Percentiles rank a stretch among this genome's conserved stretches.
Evolutionary conservation across 495 filamentous ascomycete genomes (phyloP).

Genomic region (Geoglossum glabrum): DNA sequence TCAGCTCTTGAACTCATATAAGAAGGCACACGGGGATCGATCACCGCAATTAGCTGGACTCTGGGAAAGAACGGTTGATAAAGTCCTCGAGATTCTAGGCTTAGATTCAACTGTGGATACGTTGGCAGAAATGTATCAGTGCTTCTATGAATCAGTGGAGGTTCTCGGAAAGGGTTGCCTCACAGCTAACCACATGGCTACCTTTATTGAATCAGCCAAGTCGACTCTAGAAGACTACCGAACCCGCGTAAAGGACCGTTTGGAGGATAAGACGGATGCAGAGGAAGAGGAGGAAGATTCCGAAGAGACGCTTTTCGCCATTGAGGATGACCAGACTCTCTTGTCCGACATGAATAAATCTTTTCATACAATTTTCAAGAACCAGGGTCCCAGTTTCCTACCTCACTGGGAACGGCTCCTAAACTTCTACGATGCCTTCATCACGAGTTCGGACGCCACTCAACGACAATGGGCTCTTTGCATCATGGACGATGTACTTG

Average conservation of each 20-base stretch:
- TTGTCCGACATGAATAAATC: constrained; percentile 99
- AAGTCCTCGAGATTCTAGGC: constrained; percentile 83
- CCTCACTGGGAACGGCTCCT: constrained; percentile 70
- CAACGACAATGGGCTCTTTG: constrained; percentile 97
- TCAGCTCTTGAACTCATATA: constrained; percentile 83
- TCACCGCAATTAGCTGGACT: constrained; percentile 56
- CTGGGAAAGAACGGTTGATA: constrained; percentile 73
- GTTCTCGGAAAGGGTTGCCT: constrained; percentile 74
- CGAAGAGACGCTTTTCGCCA: constrained; percentile 66
- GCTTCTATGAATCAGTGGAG: constrained; percentile 97
- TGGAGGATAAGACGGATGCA: constrained; percentile 52
- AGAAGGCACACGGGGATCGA: constrained; percentile 60
- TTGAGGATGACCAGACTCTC: constrained; percentile 93
- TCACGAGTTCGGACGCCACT: constrained; percentile 65
- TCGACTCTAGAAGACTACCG: constrained; percentile 84
- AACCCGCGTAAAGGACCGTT: constrained; percentile 53
- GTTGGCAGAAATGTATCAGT: constrained; percentile 97
- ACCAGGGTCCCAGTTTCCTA: constrained; percentile 69
- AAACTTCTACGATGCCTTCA: constrained; percentile 65
- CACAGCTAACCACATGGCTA: constrained; percentile 52
- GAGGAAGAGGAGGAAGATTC: constrained; percentile 73
- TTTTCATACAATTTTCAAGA: constrained; percentile 97
- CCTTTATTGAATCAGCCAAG: constrained; percentile 67
- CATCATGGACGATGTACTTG: constrained; percentile 95
- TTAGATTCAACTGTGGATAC: constrained; percentile 92